Percentiles rank a stretch among this genome's conserved stretches.
Conservation (phyloP, 2,329 filamentous ascomycete species). For the Cercospora janseana region DNA sequence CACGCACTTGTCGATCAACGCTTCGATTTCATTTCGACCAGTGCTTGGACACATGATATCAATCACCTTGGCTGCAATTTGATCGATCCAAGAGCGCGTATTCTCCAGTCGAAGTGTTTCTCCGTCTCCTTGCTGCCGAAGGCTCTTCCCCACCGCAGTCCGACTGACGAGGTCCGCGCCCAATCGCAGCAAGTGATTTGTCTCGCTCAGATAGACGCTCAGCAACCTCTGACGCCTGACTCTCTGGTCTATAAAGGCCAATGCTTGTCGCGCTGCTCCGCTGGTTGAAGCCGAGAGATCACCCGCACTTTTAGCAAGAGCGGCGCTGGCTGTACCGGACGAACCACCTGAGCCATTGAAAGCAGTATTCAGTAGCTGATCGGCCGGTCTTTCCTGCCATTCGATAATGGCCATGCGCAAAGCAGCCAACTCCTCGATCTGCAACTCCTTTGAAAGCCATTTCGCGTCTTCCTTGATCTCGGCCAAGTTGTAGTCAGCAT, state of each 20-base stretch:
- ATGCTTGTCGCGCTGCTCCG: slow-evolving; percentile 12
- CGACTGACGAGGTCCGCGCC: slow-evolving; percentile 27
- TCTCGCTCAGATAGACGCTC: slow-evolving; percentile 32
- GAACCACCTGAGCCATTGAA: slow-evolving; percentile 16
- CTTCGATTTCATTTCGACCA: slow-evolving; percentile 16
- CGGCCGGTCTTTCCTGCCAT: slow-evolving; percentile 75
- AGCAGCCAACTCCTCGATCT: slow-evolving; percentile 77
- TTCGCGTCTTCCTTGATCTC: slow-evolving; percentile 79
- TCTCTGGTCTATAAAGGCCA: slow-evolving; percentile 32
- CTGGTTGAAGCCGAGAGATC: slow-evolving; percentile 19
- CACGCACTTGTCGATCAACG: slow-evolving; percentile 25
- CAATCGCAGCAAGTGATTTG: slow-evolving; percentile 25
- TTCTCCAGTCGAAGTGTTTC: slow-evolving; percentile 14
- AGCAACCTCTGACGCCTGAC: slow-evolving; percentile 31
- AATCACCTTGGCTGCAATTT: slow-evolving; percentile 23
- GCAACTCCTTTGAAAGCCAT: slow-evolving; percentile 78
- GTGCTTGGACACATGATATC: slow-evolving; percentile 19
- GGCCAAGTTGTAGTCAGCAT: slow-evolving; percentile 68
- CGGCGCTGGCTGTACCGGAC: slow-evolving; percentile 15
- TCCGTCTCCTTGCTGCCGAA: slow-evolving; percentile 11
- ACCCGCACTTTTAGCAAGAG: slow-evolving; percentile 20
- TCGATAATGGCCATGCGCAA: slow-evolving; percentile 78
- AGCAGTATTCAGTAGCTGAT: slow-evolving; percentile 59
- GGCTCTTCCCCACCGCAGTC: slow-evolving; percentile 23
- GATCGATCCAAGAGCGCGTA: slow-evolving; percentile 27